Percentiles rank a stretch among this genome's conserved stretches.
Evolutionary conservation across 1,139 yeast species (phyloP).

Genomic region (Taphrina wiesneri): DNA sequence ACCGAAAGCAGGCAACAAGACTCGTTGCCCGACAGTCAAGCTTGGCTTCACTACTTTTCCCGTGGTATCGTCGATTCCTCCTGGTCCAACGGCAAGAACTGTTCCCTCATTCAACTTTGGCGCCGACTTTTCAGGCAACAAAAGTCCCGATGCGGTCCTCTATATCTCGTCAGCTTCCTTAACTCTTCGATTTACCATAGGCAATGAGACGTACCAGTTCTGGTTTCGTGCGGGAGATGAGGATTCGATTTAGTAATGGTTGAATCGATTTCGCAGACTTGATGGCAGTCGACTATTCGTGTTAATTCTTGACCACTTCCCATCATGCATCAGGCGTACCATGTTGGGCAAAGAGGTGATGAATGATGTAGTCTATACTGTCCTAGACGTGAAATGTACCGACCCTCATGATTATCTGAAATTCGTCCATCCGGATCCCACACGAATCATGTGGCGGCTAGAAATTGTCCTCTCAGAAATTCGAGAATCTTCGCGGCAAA

Average conservation of each 20-base stretch:
- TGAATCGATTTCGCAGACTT: slow-evolving; percentile 84
- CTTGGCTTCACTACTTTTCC: slow-evolving; percentile 72
- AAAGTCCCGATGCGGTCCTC: slow-evolving; percentile 91
- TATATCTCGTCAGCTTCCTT: slow-evolving; percentile 48
- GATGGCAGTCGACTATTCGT: slow-evolving; percentile 55
- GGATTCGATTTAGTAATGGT: slow-evolving; percentile 92
- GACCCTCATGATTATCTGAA: neutral
- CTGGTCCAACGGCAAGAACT: slow-evolving; percentile 50
- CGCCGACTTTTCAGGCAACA: slow-evolving; percentile 94
- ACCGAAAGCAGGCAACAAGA: slow-evolving; percentile 84
- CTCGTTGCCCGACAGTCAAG: slow-evolving; percentile 87
- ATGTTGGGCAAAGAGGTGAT: neutral
- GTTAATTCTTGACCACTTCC: neutral
- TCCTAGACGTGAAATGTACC: too few species aligned
- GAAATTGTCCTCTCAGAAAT: slow-evolving; percentile 1
- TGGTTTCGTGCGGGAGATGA: slow-evolving; percentile 92
- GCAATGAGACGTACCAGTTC: slow-evolving; percentile 22
- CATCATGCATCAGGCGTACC: neutral
- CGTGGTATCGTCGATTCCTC: slow-evolving; percentile 57
- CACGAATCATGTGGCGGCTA: slow-evolving; percentile 3
- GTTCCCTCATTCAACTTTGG: slow-evolving; percentile 64
- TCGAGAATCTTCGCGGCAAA: slow-evolving; percentile 1
- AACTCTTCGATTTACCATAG: neutral
- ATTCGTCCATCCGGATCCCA: neutral
- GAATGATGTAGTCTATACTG: too few species aligned